Evolutionary conservation across 345 rosid species (phyloP).

Genomic region (Bruguiera parviflora): DNA sequence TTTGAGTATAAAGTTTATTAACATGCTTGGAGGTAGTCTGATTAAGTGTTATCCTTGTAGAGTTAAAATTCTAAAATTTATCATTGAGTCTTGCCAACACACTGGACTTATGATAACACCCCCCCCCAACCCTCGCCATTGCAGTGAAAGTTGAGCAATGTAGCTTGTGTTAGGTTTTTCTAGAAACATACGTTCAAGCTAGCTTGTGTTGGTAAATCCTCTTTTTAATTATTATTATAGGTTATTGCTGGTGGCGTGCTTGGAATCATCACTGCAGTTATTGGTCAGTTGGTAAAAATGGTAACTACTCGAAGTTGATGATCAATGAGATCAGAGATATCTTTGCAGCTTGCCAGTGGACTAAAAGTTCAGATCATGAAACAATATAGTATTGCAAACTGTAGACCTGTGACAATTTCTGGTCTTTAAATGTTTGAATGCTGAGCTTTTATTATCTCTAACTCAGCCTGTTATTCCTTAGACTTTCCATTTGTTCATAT

Average conservation of each 20-base stretch:
- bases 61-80: not conserved
- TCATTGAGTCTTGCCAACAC: no score
- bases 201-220: not conserved
- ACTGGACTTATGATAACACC: no score
- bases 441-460: not conserved
- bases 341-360: not conserved
- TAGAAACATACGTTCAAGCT: not conserved
- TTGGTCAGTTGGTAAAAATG: conserved; percentile 52
- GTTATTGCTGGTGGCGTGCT: conserved; percentile 77
- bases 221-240: conserved; percentile 28
- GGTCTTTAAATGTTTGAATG: not conserved
- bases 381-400: not conserved
- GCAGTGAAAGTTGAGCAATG: not conserved
- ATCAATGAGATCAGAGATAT: conserved; percentile 2
- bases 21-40: not conserved
- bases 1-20: not conserved
- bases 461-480: not conserved
- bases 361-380: not conserved
- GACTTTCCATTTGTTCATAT: not conserved
- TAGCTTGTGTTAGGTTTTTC: not conserved
- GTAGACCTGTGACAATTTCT: not conserved
- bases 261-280: conserved; percentile 54
- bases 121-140: no score
- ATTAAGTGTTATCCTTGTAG: not conserved
- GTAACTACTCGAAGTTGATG: conserved; percentile 23